These are phyloP conservation scores for Fistulina hepatica DNA, from an alignment of 1,284 basidiomycete species.

Conservation along the genomic window DNA sequence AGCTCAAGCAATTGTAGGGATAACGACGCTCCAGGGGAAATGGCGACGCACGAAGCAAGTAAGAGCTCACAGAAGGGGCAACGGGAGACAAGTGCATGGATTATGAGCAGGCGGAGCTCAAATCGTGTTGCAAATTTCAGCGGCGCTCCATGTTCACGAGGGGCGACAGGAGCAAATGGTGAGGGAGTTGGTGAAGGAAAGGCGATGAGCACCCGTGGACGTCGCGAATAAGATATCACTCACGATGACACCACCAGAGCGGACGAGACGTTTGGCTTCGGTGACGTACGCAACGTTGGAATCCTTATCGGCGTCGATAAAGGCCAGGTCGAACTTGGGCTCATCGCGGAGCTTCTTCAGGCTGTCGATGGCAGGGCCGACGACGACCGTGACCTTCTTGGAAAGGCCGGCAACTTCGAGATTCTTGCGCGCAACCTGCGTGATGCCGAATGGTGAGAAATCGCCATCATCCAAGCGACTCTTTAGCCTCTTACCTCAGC, in stretches of 20 bases:
- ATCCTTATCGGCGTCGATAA: conserved; percentile 53
- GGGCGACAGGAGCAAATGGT: too few relatives aligned
- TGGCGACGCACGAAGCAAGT: too few relatives aligned
- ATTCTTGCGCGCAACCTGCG: conserved; percentile 43
- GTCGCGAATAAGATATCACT: conserved; percentile 18
- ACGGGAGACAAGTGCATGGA: too few relatives aligned
- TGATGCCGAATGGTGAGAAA: not conserved
- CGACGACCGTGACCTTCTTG: conserved; percentile 35
- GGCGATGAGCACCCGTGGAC: not conserved
- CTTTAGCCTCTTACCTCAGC: conserved; percentile 1
- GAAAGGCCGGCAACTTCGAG: conserved; percentile 35
- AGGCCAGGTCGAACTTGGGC: conserved; percentile 42
- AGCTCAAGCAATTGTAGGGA: too few relatives aligned
- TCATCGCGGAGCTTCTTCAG: conserved; percentile 32
- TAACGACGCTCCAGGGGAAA: too few relatives aligned
- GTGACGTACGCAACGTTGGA: conserved; percentile 38
- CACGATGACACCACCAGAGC: conserved; percentile 43
- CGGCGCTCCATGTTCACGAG: too few relatives aligned
- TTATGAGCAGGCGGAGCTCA: too few relatives aligned
- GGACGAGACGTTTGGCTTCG: conserved; percentile 45
- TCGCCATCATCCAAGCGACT: not conserved
- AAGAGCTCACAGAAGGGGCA: too few relatives aligned
- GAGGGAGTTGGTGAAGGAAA: too few relatives aligned
- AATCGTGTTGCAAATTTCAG: too few relatives aligned
- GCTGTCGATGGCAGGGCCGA: conserved; percentile 39